Percentiles rank a stretch among this genome's conserved stretches.
Conservation (phyloP, 164 flowering plant species). For the Magnolia officinalis region DNA sequence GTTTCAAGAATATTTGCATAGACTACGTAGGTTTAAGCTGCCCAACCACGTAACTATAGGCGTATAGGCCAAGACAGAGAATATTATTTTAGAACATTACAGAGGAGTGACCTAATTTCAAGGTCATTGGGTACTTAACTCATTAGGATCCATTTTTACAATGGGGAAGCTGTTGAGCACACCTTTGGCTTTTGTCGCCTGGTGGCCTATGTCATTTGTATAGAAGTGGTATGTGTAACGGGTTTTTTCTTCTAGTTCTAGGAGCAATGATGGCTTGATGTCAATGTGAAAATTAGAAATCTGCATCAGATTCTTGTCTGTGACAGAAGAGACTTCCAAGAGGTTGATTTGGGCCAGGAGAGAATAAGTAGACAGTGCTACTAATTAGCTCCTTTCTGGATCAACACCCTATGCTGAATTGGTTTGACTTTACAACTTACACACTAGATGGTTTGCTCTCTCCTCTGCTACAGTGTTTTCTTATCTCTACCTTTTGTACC, state of each 20-base stretch:
- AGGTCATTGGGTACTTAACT: not conserved
- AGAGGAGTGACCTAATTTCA: not conserved
- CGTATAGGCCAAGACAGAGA: not conserved
- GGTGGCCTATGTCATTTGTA: not conserved
- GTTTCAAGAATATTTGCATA: not conserved
- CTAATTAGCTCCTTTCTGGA: too few species aligned
- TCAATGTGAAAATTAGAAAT: not conserved
- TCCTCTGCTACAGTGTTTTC: too few species aligned
- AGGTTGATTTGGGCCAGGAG: too few species aligned
- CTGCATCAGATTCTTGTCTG: not conserved
- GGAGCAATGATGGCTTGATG: not conserved
- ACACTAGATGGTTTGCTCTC: too few species aligned
- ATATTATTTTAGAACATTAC: not conserved
- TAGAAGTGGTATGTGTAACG: not conserved
- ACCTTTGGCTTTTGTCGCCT: not conserved
- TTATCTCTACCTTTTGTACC: too few species aligned
- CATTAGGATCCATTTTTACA: not conserved
- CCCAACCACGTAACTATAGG: not conserved
- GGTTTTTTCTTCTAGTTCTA: not conserved
- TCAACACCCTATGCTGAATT: too few species aligned
- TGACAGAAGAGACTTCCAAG: too few species aligned
- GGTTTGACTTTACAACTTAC: too few species aligned
- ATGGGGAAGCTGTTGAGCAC: not conserved
- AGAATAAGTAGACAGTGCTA: too few species aligned
- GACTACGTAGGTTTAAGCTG: not conserved